phyloP scores from a whole-genome alignment of 352 stramenopile species.

The Phytophthora ramorum region DNA sequence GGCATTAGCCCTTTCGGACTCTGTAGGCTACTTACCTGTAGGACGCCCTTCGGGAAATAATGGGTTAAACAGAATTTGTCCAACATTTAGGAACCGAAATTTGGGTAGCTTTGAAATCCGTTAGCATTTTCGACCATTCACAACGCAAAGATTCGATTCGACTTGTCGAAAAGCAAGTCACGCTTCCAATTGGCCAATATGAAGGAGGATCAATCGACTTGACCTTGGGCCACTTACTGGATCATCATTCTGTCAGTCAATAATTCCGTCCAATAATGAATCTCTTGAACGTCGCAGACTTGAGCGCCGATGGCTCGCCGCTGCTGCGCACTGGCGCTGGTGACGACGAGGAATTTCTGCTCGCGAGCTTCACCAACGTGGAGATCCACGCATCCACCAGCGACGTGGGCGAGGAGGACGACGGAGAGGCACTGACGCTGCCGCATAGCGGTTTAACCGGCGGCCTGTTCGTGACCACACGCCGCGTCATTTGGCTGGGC shows the following conservation, averaged over 20 bases:
- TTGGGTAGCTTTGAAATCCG: no score
- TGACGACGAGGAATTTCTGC: constrained; percentile 69
- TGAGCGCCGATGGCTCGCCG: constrained; percentile 24
- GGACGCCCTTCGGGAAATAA: no score
- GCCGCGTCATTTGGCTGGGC: constrained; percentile 73
- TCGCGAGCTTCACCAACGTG: constrained; percentile 57
- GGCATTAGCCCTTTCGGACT: no score
- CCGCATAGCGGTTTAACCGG: constrained; percentile 24
- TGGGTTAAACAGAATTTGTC: no score
- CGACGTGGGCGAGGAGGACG: constrained; percentile 30
- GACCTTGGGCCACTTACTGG: no score
- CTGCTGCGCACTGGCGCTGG: constrained; percentile 55
- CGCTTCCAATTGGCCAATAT: no score
- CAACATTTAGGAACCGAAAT: no score
- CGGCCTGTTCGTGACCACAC: constrained; percentile 44
- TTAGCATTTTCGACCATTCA: no score
- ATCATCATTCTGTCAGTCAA: not conserved
- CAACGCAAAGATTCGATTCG: no score
- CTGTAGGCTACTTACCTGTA: no score
- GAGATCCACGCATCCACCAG: constrained; percentile 45
- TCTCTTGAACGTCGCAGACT: constrained; percentile 49
- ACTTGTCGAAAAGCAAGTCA: no score
- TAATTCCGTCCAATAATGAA: constrained; percentile 46
- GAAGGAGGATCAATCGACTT: no score
- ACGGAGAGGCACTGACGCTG: constrained; percentile 31